Conservation (phyloP, 1,284 basidiomycete species). For the Cystobasidium sp. region DNA sequence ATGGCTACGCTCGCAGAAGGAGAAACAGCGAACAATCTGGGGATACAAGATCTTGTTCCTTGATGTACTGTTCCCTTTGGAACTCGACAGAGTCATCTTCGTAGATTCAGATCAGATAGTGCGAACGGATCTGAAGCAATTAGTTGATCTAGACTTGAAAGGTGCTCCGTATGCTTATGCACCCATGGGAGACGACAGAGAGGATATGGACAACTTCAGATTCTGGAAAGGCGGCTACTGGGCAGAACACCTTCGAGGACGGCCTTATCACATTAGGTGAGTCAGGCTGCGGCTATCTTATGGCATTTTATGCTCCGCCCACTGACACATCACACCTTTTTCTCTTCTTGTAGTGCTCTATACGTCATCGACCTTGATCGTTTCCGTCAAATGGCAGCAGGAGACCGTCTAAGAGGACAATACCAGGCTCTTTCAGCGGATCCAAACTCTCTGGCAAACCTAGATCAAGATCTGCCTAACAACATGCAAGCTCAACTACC, state of each 20-base stretch:
- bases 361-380: constrained; percentile 96
- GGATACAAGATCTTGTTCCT: constrained; percentile 99
- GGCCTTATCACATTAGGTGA: constrained; percentile 87
- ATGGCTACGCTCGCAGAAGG: constrained; percentile 93
- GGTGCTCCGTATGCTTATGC: constrained; percentile 93
- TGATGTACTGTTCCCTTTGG: constrained; percentile 97
- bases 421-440: constrained; percentile 94
- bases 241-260: constrained; percentile 78
- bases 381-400: constrained; percentile 72
- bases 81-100: constrained; percentile 94
- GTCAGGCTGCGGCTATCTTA: constrained; percentile 53
- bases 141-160: constrained; percentile 86
- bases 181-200: constrained; percentile 94
- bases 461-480: constrained; percentile 97
- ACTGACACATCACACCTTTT: constrained; percentile 10
- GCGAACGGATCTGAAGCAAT: constrained; percentile 87
- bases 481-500: constrained; percentile 85
- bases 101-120: constrained; percentile 94
- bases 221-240: constrained; percentile 87
- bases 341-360: constrained; percentile 68
- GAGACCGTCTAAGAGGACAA: constrained; percentile 87
- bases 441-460: constrained; percentile 87
- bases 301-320: not conserved
- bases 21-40: constrained; percentile 98
- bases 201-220: constrained; percentile 94